Conservation (phyloP, 1,284 basidiomycete genomes). For the Kalmanozyma brasiliensis region DNA sequence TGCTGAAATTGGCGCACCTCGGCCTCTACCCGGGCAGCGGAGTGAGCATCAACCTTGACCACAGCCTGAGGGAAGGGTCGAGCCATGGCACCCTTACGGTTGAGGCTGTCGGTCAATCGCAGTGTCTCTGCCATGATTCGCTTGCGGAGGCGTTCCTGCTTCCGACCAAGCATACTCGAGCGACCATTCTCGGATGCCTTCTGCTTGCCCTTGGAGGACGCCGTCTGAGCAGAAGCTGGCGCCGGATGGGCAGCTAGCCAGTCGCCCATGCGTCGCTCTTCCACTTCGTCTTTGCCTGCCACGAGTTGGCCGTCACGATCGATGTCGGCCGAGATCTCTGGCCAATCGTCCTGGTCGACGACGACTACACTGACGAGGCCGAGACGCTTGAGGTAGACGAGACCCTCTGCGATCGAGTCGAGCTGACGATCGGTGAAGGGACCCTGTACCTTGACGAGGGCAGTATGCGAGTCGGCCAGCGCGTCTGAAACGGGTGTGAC, state of each 20-base stretch:
- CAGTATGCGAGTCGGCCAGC: constrained; percentile 73
- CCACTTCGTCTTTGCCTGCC: constrained; percentile 42
- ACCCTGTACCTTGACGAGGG: constrained; percentile 95
- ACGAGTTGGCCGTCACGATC: constrained; percentile 47
- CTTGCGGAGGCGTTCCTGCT: constrained; percentile 71
- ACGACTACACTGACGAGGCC: constrained; percentile 95
- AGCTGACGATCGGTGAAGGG: constrained; percentile 96
- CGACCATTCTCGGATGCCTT: constrained; percentile 9
- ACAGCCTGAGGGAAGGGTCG: constrained; percentile 75
- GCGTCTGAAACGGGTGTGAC: constrained; percentile 39
- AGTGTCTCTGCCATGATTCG: constrained; percentile 76
- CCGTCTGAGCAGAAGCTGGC: constrained; percentile 31
- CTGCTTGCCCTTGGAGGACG: constrained; percentile 31
- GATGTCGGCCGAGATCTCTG: constrained; percentile 66
- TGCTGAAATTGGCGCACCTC: constrained; percentile 26
- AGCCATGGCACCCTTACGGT: constrained; percentile 83
- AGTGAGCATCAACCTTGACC: constrained; percentile 51
- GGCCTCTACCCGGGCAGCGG: constrained; percentile 32
- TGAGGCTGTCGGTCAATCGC: constrained; percentile 80
- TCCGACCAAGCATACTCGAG: constrained; percentile 25
- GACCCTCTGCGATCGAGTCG: constrained; percentile 89
- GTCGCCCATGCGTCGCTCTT: constrained; percentile 45
- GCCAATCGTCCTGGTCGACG: constrained; percentile 85
- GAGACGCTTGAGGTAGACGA: constrained; percentile 93
- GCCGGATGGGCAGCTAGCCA: constrained; percentile 52